A percentile compares a stretch with the other conserved stretches of the same genome.
Conservation (phyloP, 164 flowering plant species). For the Tetracentron sinense region DNA sequence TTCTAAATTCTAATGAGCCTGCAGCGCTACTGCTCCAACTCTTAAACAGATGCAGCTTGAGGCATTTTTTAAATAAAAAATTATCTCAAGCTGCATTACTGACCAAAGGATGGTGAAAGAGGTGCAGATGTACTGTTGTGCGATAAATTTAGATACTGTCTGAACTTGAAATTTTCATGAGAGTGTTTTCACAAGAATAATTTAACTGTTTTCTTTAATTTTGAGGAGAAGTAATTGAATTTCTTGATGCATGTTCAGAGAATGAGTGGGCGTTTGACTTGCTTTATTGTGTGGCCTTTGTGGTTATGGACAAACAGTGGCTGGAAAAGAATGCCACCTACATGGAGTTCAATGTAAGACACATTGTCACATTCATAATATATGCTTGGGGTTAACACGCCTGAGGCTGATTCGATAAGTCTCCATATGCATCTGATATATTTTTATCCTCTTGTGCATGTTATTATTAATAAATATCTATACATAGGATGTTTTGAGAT, state of each 20-base stretch:
- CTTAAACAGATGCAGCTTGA: neutral
- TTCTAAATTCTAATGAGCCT: too few species aligned
- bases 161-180: too few species aligned
- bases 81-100: too few species aligned
- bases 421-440: too few species aligned
- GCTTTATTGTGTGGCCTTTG: constrained; percentile 85
- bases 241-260: constrained; percentile 37
- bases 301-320: constrained; percentile 86
- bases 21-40: too few species aligned
- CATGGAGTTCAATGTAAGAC: constrained; percentile 87
- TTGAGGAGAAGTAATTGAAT: neutral
- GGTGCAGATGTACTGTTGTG: neutral
- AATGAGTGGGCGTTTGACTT: constrained; percentile 88
- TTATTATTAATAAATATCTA: too few species aligned
- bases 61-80: neutral
- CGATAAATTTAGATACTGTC: neutral
- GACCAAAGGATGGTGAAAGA: neutral
- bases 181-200: too few species aligned
- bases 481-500: constrained; percentile 68
- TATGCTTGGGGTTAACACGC: too few species aligned
- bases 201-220: too few species aligned
- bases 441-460: too few species aligned
- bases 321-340: constrained; percentile 80
- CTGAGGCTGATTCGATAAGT: too few species aligned
- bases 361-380: neutral